Evolutionary conservation across 2,329 filamentous ascomycete species (phyloP).

Genomic region (Hysterium pulicare): DNA sequence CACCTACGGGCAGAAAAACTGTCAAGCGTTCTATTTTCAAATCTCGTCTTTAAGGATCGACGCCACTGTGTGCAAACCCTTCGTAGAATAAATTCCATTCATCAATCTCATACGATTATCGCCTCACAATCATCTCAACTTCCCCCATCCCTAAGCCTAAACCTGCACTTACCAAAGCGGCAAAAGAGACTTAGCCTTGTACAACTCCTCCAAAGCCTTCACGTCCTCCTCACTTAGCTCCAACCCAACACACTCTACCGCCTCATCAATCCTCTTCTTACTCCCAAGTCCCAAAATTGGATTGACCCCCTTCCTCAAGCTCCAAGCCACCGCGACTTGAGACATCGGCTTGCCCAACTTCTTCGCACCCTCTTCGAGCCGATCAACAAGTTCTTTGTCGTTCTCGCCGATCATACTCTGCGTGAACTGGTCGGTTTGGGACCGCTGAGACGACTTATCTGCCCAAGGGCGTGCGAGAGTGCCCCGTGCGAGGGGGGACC

Average conservation of each 20-base stretch:
- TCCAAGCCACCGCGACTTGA: conserved; percentile 24
- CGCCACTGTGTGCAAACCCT: too few relatives aligned
- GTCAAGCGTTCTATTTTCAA: too few relatives aligned
- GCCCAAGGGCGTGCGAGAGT: conserved; percentile 41
- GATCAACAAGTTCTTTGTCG: conserved; percentile 35
- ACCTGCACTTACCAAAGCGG: too few relatives aligned
- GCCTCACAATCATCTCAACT: too few relatives aligned
- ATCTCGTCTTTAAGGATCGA: too few relatives aligned
- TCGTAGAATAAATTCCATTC: too few relatives aligned
- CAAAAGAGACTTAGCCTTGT: conserved; percentile 24
- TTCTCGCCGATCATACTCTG: conserved; percentile 23
- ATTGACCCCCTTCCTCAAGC: conserved; percentile 20
- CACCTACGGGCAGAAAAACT: too few relatives aligned
- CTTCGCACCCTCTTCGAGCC: conserved; percentile 40
- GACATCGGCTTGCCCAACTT: conserved; percentile 30
- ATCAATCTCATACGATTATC: too few relatives aligned
- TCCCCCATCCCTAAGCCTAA: too few relatives aligned
- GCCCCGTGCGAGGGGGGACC: conserved; percentile 32
- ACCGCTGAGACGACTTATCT: conserved; percentile 33
- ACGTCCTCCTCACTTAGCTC: conserved; percentile 22
- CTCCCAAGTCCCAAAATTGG: conserved; percentile 26
- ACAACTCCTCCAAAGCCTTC: conserved; percentile 23
- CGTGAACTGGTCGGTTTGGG: conserved; percentile 22
- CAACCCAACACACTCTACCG: conserved; percentile 15
- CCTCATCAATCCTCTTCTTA: conserved; percentile 26